phyloP scores from a whole-genome alignment of 768 basidiomycete genomes.

The Suillus discolor region DNA sequence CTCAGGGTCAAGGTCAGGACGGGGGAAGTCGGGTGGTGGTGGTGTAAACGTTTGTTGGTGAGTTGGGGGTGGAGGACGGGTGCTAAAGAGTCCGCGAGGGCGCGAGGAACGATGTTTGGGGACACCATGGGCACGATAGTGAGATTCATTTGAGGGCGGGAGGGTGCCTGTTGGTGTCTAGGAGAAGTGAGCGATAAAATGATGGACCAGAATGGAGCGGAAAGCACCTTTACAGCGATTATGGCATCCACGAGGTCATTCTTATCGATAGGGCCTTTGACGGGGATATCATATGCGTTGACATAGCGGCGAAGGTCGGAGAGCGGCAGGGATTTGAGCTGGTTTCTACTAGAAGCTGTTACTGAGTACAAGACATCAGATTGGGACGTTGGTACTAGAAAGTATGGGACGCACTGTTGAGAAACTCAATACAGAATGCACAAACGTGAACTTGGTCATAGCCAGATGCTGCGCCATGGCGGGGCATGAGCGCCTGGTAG shows the following conservation, averaged over 20 bases:
- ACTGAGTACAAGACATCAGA: constrained; percentile 43
- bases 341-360: constrained; percentile 63
- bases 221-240: constrained; percentile 49
- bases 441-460: constrained; percentile 72
- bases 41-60: constrained; percentile 27
- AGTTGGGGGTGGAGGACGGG: constrained; percentile 23
- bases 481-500: constrained; percentile 79
- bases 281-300: constrained; percentile 66
- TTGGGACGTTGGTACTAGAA: neutral
- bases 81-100: neutral
- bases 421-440: constrained; percentile 69
- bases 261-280: constrained; percentile 70
- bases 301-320: constrained; percentile 70
- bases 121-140: constrained; percentile 33
- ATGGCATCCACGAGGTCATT: constrained; percentile 75
- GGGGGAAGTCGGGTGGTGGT: constrained; percentile 13
- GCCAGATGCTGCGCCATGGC: constrained; percentile 49
- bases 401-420: constrained; percentile 52
- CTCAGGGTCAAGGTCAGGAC: constrained; percentile 1
- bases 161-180: constrained; percentile 68
- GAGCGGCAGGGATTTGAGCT: constrained; percentile 58
- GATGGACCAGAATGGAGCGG: neutral
- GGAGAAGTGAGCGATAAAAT: neutral
- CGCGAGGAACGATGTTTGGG: constrained; percentile 16
- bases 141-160: constrained; percentile 57